phyloP scores from a whole-genome alignment of 176 grass and related monocot species.

The Ensete ventricosum region DNA sequence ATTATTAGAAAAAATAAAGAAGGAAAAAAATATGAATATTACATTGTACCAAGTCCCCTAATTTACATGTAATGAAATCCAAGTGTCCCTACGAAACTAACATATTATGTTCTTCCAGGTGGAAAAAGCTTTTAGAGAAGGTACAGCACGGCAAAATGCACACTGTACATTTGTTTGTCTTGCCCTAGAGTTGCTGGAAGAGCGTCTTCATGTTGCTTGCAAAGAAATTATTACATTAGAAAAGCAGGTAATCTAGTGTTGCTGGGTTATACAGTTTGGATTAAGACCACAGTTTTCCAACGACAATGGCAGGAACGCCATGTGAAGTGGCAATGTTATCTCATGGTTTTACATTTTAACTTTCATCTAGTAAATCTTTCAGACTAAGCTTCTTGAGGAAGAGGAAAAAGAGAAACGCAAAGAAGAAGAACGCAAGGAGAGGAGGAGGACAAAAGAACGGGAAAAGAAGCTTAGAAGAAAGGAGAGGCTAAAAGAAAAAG shows the following conservation, averaged over 20 bases:
- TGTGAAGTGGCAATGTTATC: neutral
- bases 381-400: conserved; percentile 76
- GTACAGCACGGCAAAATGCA: conserved; percentile 80
- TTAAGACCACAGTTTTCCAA: conserved; percentile 3
- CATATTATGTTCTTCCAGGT: conserved; percentile 35
- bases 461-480: conserved; percentile 94
- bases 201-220: conserved; percentile 90
- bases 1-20: neutral
- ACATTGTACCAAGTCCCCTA: neutral
- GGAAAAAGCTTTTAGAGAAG: conserved; percentile 97
- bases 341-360: neutral
- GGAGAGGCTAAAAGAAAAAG: conserved; percentile 88
- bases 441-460: conserved; percentile 74
- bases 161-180: conserved; percentile 89
- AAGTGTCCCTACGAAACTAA: conserved; percentile 20
- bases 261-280: neutral
- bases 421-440: conserved; percentile 84
- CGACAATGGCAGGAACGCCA: neutral
- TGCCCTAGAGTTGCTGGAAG: conserved; percentile 79
- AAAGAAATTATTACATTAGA: conserved; percentile 97
- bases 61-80: neutral
- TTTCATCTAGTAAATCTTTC: conserved; percentile 19
- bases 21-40: too few relatives aligned
- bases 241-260: conserved; percentile 63
- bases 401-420: conserved; percentile 91